These are phyloP conservation scores for Silene latifolia DNA, from an alignment of 148 eudicot genomes.

Conservation along the genomic window DNA sequence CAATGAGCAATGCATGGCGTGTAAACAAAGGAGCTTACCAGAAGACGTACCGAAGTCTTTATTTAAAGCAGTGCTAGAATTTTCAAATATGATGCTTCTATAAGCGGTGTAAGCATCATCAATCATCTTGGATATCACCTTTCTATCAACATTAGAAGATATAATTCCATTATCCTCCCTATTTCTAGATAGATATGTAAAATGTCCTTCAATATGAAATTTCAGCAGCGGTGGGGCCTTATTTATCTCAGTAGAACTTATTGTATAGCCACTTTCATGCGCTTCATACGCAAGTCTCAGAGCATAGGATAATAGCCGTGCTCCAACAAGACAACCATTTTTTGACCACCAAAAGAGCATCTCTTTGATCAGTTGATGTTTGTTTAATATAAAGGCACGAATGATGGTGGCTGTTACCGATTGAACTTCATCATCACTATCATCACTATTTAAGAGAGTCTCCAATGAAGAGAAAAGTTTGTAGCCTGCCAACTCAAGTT, in stretches of 20 bases:
- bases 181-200: conserved; percentile 15
- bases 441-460: conserved; percentile 11
- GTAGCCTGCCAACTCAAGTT: conserved; percentile 32
- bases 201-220: conserved; percentile 30
- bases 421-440: conserved; percentile 31
- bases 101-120: conserved; percentile 33
- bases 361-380: conserved; percentile 24
- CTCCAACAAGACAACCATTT: conserved; percentile 22
- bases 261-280: conserved; percentile 17
- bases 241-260: neutral
- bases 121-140: conserved; percentile 21
- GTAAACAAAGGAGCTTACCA: conserved; percentile 28
- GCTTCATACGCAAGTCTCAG: conserved; percentile 38
- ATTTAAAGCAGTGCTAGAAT: conserved; percentile 15
- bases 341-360: conserved; percentile 35
- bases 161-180: conserved; percentile 2
- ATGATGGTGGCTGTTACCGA: conserved; percentile 34
- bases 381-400: conserved; percentile 28
- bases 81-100: conserved; percentile 19
- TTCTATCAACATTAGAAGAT: conserved; percentile 21
- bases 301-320: conserved; percentile 36
- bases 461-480: conserved; percentile 31
- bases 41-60: conserved; percentile 3
- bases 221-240: conserved; percentile 30
- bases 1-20: conserved; percentile 24